A percentile compares a stretch with the other conserved stretches of the same genome.
Evolutionary conservation across 208 protist genomes (phyloP).

Genomic region (Phytomonas serpens): DNA sequence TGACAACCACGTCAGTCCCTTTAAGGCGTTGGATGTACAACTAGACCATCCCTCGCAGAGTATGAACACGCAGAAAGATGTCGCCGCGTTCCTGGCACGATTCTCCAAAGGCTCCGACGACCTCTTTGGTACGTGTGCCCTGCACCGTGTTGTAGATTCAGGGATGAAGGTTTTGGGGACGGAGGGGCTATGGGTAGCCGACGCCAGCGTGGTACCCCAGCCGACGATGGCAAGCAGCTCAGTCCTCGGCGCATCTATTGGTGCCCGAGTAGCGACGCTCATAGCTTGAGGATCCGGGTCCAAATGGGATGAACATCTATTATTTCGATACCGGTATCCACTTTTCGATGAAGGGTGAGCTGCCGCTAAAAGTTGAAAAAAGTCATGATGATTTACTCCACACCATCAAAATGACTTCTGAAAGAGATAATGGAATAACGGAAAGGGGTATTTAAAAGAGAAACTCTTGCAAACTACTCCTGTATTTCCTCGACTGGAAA

Average conservation of each 20-base stretch:
- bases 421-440: background rate
- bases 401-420: background rate
- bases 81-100: conserved; percentile 47
- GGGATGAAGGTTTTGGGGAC: conserved; percentile 42
- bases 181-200: conserved; percentile 47
- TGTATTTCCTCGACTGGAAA: background rate
- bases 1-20: conserved; percentile 29
- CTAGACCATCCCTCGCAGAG: conserved; percentile 31
- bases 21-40: conserved; percentile 30
- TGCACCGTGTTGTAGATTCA: conserved; percentile 52
- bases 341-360: background rate
- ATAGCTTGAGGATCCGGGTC: conserved; percentile 7
- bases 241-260: conserved; percentile 52
- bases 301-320: background rate
- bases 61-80: conserved; percentile 34
- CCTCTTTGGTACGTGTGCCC: conserved; percentile 66
- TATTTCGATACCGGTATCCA: background rate
- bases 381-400: background rate
- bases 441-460: background rate
- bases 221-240: conserved; percentile 51
- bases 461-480: background rate
- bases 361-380: background rate
- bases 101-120: conserved; percentile 30
- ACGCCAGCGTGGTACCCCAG: conserved; percentile 61
- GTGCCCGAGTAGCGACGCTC: conserved; percentile 35